These are phyloP conservation scores for Echium plantagineum DNA, from an alignment of 257 asterid species.

Conservation along the genomic window DNA sequence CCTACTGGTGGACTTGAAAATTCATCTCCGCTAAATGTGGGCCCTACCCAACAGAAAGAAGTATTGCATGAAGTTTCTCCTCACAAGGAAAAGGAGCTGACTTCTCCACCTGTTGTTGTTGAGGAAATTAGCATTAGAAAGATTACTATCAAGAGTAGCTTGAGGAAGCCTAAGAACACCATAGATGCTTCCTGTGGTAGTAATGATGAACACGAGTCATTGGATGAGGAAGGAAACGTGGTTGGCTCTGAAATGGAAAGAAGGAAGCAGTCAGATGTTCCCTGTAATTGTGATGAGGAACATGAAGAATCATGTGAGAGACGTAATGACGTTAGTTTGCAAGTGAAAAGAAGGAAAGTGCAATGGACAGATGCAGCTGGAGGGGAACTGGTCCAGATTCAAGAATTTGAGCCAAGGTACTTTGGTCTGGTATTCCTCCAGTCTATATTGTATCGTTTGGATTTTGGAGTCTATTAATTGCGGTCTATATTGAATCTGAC, in stretches of 20 bases:
- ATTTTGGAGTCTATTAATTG: neutral
- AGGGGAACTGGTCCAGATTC: slow-evolving; percentile 79
- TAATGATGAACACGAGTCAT: slow-evolving; percentile 19
- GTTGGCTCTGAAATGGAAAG: slow-evolving; percentile 29
- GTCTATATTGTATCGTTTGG: neutral
- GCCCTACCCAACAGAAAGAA: slow-evolving; percentile 53
- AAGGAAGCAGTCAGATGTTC: slow-evolving; percentile 51
- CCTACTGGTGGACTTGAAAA: slow-evolving; percentile 62
- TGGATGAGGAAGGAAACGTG: slow-evolving; percentile 24
- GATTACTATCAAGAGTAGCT: slow-evolving; percentile 56
- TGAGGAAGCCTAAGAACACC: slow-evolving; percentile 41
- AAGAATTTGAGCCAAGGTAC: slow-evolving; percentile 93
- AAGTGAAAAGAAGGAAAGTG: slow-evolving; percentile 55
- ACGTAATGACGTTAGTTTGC: slow-evolving; percentile 26
- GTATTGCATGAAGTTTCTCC: slow-evolving; percentile 28
- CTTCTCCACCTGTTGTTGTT: slow-evolving; percentile 20
- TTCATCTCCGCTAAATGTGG: slow-evolving; percentile 62
- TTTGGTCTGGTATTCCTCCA: slow-evolving; percentile 2
- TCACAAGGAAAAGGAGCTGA: slow-evolving; percentile 30
- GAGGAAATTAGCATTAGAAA: slow-evolving; percentile 24
- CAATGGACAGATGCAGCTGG: slow-evolving; percentile 87
- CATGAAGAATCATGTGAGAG: slow-evolving; percentile 22
- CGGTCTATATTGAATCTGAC: neutral
- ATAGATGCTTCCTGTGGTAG: slow-evolving; percentile 17
- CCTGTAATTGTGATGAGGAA: slow-evolving; percentile 20